phyloP scores from a whole-genome alignment of 2,329 filamentous ascomycete genomes.

The Ceratocystis alfenasii region DNA sequence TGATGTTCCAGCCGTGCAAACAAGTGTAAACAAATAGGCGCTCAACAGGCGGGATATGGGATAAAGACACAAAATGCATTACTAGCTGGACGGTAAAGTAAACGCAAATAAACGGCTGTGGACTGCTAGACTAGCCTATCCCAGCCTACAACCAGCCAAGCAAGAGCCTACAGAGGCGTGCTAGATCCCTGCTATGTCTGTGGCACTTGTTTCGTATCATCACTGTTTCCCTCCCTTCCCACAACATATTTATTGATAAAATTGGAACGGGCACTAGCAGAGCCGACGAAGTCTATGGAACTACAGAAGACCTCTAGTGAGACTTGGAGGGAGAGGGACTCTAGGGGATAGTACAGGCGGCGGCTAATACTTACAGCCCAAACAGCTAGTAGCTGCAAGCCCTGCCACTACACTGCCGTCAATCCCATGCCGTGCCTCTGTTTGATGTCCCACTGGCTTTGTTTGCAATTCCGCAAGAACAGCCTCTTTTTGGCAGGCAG shows the following conservation, averaged over 20 bases:
- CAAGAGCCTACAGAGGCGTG: not conserved
- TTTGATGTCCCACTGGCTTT: not conserved
- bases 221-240: slow-evolving; percentile 16
- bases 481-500: not conserved
- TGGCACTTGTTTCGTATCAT: slow-evolving; percentile 20
- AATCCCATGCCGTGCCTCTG: not conserved
- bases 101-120: too few relatives aligned
- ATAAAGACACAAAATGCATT: too few relatives aligned
- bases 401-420: not conserved
- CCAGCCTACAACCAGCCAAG: too few relatives aligned
- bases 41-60: too few relatives aligned
- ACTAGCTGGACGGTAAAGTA: too few relatives aligned
- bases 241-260: not conserved
- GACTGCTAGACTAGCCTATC: too few relatives aligned
- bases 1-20: too few relatives aligned
- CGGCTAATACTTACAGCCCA: not conserved
- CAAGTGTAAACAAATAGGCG: too few relatives aligned
- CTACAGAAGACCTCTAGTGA: not conserved
- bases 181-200: slow-evolving; percentile 14
- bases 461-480: not conserved
- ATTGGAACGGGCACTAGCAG: not conserved
- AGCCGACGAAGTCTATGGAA: not conserved
- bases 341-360: not conserved
- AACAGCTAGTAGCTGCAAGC: not conserved
- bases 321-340: not conserved